phyloP scores from a whole-genome alignment of 1,139 yeast genomes.

The Magnusiomyces tetraspermus region DNA sequence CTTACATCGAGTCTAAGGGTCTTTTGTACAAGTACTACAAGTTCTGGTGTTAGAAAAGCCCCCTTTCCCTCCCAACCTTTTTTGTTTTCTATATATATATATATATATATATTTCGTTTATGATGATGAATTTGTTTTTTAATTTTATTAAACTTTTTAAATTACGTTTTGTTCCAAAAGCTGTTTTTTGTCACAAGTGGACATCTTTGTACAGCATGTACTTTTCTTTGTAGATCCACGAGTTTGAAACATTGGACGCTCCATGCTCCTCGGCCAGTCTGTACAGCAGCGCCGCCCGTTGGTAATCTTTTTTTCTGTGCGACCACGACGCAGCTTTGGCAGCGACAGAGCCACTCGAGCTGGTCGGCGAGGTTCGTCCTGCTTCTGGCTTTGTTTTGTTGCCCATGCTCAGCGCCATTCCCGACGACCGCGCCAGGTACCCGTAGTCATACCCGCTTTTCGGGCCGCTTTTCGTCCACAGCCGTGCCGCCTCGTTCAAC shows the following conservation, averaged over 20 bases:
- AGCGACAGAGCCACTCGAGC: too few relatives aligned
- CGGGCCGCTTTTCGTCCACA: constrained; percentile 54
- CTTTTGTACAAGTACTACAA: constrained; percentile 33
- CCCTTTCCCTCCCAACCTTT: too few relatives aligned
- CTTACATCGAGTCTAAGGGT: constrained; percentile 28
- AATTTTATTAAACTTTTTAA: too few relatives aligned
- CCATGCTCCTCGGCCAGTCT: constrained; percentile 61
- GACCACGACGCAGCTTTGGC: neutral
- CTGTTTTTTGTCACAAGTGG: neutral
- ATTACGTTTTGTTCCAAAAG: neutral
- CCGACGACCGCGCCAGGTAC: neutral
- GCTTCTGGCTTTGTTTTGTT: too few relatives aligned
- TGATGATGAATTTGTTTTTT: too few relatives aligned
- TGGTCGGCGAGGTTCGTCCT: too few relatives aligned
- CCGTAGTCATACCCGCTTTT: constrained; percentile 22
- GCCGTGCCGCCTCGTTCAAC: constrained; percentile 60
- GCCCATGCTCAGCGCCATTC: neutral
- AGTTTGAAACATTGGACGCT: constrained; percentile 55
- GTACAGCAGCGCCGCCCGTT: constrained; percentile 63
- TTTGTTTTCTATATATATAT: neutral
- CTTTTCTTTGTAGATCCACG: constrained; percentile 72
- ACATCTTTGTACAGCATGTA: constrained; percentile 33
- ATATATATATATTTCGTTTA: neutral
- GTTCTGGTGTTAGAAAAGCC: constrained; percentile 44
- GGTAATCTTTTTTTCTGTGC: constrained; percentile 46